These are phyloP conservation scores for Physcomitrellopsis africana DNA, from an alignment of 225 moss, liverwort and hornwort genomes.

Conservation along the genomic window DNA sequence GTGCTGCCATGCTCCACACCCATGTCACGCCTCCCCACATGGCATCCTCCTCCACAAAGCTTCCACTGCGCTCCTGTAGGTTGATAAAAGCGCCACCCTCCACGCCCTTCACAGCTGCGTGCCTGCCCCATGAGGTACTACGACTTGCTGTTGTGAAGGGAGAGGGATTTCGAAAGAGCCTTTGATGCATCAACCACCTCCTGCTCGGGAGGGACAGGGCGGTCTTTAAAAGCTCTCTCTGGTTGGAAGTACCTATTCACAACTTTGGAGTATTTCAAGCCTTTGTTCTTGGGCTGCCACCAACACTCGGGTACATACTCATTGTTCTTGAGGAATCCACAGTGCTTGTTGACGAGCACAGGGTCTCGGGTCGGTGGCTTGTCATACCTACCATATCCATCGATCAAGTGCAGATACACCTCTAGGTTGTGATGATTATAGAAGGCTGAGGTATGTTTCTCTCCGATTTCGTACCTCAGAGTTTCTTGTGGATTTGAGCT, in stretches of 20 bases:
- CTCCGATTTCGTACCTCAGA: neutral
- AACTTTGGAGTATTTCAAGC: conserved; percentile 24
- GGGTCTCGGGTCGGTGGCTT: conserved; percentile 41
- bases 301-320: conserved; percentile 47
- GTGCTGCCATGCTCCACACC: too few relatives aligned
- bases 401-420: conserved; percentile 56
- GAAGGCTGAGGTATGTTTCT: neutral
- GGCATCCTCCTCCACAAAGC: too few relatives aligned
- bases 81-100: too few relatives aligned
- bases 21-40: too few relatives aligned
- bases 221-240: conserved; percentile 36
- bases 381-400: conserved; percentile 44
- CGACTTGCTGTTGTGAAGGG: neutral
- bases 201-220: conserved; percentile 46
- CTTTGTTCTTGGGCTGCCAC: conserved; percentile 57
- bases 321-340: conserved; percentile 44
- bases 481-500: conserved; percentile 31
- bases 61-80: too few relatives aligned
- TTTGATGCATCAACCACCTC: conserved; percentile 33
- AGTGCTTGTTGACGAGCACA: conserved; percentile 46
- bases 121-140: too few relatives aligned
- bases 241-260: conserved; percentile 52
- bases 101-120: too few relatives aligned
- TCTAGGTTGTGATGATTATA: conserved; percentile 46
- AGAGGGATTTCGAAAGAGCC: conserved; percentile 27